These are phyloP conservation scores for Penicillium simplicissimum DNA, from an alignment of 495 filamentous ascomycete species.

Conservation along the genomic window DNA sequence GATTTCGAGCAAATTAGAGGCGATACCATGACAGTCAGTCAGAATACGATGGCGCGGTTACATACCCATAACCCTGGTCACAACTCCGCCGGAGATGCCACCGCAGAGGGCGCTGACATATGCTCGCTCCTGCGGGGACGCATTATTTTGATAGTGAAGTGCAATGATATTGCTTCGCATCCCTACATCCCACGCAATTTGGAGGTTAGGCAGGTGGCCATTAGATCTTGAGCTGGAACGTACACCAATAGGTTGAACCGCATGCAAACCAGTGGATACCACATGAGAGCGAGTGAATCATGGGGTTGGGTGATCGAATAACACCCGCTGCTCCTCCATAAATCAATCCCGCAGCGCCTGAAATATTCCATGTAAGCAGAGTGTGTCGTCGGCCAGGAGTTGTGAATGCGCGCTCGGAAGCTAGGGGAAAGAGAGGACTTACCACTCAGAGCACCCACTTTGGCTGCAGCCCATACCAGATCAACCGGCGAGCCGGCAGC, in stretches of 20 bases:
- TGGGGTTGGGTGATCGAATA: constrained; percentile 61
- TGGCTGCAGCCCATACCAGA: constrained; percentile 44
- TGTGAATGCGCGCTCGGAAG: background rate
- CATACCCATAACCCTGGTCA: constrained; percentile 66
- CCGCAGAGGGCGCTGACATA: constrained; percentile 69
- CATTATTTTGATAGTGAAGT: constrained; percentile 48
- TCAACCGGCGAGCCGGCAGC: constrained; percentile 18
- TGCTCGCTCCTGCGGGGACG: constrained; percentile 53
- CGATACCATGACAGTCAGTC: background rate
- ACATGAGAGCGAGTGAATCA: constrained; percentile 69
- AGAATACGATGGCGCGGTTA: constrained; percentile 2
- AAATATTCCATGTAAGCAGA: background rate
- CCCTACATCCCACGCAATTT: constrained; percentile 28
- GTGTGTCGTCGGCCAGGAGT: background rate
- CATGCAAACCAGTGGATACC: constrained; percentile 80
- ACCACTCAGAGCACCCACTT: constrained; percentile 56
- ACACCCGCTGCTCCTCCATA: constrained; percentile 70
- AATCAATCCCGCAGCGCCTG: constrained; percentile 71
- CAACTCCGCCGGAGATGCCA: constrained; percentile 61
- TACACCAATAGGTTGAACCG: constrained; percentile 78
- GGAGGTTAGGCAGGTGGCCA: constrained; percentile 10
- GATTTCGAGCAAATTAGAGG: background rate
- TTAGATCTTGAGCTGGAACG: constrained; percentile 17
- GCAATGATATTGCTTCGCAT: constrained; percentile 43
- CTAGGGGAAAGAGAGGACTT: constrained; percentile 28